phyloP scores from a whole-genome alignment of 2,329 filamentous ascomycete genomes.

The Talaromyces sp. region DNA sequence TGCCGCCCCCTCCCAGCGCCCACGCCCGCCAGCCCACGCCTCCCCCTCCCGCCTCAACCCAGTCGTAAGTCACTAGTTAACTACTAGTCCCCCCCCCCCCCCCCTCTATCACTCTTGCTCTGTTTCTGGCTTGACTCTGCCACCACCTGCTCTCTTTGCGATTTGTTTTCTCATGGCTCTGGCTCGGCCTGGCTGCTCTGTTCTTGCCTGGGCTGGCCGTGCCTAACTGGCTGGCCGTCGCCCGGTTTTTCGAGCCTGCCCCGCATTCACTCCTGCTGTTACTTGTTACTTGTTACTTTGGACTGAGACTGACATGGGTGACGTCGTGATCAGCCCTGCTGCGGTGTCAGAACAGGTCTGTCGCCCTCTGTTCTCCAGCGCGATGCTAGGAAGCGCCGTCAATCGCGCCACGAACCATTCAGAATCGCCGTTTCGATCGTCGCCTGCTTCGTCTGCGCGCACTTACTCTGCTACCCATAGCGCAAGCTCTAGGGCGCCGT shows the following conservation, averaged over 20 bases:
- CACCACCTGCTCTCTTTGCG: background rate
- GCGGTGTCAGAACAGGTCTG: slow-evolving; percentile 67
- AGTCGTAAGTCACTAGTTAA: background rate
- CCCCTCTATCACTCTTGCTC: background rate
- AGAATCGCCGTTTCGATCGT: slow-evolving; percentile 33
- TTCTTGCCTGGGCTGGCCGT: slow-evolving; percentile 3
- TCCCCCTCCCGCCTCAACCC: background rate
- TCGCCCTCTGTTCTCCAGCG: slow-evolving; percentile 54
- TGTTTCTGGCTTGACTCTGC: background rate
- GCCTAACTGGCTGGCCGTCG: background rate
- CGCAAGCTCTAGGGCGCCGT: slow-evolving; percentile 27
- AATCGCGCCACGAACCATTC: slow-evolving; percentile 17
- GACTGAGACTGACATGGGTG: slow-evolving; percentile 51
- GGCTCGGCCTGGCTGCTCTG: background rate
- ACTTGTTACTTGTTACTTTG: background rate
- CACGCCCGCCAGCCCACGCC: background rate
- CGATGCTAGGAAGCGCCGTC: slow-evolving; percentile 54
- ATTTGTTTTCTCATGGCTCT: background rate
- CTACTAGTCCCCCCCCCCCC: background rate
- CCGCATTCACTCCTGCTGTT: slow-evolving; percentile 2
- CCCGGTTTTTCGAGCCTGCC: background rate
- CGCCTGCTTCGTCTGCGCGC: slow-evolving; percentile 21
- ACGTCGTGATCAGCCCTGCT: slow-evolving; percentile 61
- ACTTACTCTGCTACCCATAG: slow-evolving; percentile 15
- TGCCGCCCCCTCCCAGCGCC: background rate